phyloP scores from a whole-genome alignment of 108 stramenopile genomes.

The Conticribra guillardii region DNA sequence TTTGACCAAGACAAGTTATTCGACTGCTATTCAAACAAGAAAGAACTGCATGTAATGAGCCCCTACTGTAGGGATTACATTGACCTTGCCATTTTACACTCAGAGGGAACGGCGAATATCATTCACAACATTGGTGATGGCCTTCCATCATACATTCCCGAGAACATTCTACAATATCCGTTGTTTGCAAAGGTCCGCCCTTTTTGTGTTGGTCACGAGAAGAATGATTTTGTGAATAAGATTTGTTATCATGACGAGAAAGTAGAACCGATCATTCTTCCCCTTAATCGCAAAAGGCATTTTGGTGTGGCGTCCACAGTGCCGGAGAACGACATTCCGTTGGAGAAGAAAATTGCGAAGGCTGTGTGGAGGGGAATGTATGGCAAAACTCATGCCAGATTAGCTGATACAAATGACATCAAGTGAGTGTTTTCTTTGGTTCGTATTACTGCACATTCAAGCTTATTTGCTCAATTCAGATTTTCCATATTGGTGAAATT shows the following conservation, averaged over 20 bases:
- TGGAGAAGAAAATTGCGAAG: conserved; percentile 67
- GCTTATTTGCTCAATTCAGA: conserved; percentile 40
- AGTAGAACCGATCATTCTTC: conserved; percentile 39
- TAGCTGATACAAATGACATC: conserved; percentile 51
- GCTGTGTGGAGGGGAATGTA: conserved; percentile 82
- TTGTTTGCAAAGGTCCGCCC: conserved; percentile 49
- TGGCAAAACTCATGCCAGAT: conserved; percentile 41
- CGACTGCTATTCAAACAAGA: conserved; percentile 42
- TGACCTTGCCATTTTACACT: conserved; percentile 49
- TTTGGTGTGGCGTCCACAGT: conserved; percentile 42
- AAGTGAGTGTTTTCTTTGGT: too few species aligned
- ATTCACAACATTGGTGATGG: conserved; percentile 47
- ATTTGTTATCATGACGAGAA: conserved; percentile 13
- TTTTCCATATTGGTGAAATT: conserved; percentile 30
- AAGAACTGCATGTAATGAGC: conserved; percentile 29
- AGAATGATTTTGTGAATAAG: conserved; percentile 1
- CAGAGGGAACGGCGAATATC: conserved; percentile 39
- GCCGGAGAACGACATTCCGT: conserved; percentile 65
- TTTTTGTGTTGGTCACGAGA: conserved; percentile 17
- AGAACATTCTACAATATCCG: conserved; percentile 32
- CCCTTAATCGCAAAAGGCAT: conserved; percentile 49
- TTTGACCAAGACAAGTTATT: conserved; percentile 20
- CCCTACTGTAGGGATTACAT: conserved; percentile 54
- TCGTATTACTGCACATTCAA: too few species aligned
- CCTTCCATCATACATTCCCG: conserved; percentile 28